Conservation (phyloP, 1,284 basidiomycete genomes). For the Puccinia coronata region DNA sequence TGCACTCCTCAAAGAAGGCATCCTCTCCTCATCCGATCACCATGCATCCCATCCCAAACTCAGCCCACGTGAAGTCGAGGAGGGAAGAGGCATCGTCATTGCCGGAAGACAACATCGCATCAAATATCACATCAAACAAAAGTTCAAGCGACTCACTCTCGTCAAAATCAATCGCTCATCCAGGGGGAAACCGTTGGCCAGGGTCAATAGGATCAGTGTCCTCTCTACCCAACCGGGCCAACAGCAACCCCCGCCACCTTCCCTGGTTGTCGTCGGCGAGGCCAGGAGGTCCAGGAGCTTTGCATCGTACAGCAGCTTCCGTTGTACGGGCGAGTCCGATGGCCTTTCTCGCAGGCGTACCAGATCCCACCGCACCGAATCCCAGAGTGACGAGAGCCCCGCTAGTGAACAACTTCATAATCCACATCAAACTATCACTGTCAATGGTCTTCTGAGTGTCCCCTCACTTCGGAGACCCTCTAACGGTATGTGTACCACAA, state of each 20-base stretch:
- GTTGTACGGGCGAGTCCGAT: neutral
- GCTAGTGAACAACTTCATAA: neutral
- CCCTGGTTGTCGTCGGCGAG: slow-evolving; percentile 14
- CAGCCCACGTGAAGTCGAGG: slow-evolving; percentile 4
- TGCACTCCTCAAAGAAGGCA: neutral
- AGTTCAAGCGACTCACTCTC: slow-evolving; percentile 18
- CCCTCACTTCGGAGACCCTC: neutral
- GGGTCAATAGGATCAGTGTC: neutral
- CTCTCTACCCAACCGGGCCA: neutral
- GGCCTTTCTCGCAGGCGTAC: neutral
- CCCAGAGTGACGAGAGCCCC: slow-evolving; percentile 1
- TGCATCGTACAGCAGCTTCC: neutral
- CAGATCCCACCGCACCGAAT: slow-evolving; percentile 8
- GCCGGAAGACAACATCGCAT: neutral
- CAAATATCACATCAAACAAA: neutral
- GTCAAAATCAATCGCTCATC: slow-evolving; percentile 16
- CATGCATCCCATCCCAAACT: neutral
- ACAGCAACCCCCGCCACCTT: neutral
- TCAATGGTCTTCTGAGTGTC: slow-evolving; percentile 2
- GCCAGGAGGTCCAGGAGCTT: neutral
- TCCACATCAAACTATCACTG: slow-evolving; percentile 14
- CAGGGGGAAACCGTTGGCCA: neutral
- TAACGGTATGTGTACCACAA: neutral
- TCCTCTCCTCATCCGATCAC: neutral
- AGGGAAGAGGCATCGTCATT: neutral